phyloP scores from a whole-genome alignment of 2,329 filamentous ascomycete genomes.

The Thermothelomyces thermophilus region DNA sequence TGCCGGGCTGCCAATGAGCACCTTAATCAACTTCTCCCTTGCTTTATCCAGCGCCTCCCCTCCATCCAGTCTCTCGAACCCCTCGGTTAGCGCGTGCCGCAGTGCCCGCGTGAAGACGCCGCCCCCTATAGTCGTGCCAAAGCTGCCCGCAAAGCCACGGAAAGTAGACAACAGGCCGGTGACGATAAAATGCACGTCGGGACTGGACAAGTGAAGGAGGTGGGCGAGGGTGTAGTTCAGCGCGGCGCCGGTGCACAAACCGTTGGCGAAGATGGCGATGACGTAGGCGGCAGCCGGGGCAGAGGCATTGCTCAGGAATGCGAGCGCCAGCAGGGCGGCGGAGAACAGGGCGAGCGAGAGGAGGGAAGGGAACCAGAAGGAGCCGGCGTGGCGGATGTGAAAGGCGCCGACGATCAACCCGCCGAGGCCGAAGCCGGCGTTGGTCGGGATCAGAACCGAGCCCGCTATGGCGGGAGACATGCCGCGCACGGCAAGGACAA shows the following conservation, averaged over 20 bases:
- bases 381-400: slow-evolving; percentile 65
- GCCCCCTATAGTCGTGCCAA: slow-evolving; percentile 72
- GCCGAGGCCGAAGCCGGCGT: slow-evolving; percentile 68
- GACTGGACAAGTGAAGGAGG: slow-evolving; percentile 62
- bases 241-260: slow-evolving; percentile 62
- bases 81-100: slow-evolving; percentile 44
- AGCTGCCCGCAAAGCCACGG: slow-evolving; percentile 72
- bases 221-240: slow-evolving; percentile 80
- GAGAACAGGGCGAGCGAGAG: slow-evolving; percentile 57
- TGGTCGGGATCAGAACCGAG: slow-evolving; percentile 73
- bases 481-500: slow-evolving; percentile 67
- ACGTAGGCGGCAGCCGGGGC: slow-evolving; percentile 51
- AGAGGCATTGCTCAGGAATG: slow-evolving; percentile 45
- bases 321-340: slow-evolving; percentile 41
- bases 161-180: slow-evolving; percentile 73
- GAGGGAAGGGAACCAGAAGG: slow-evolving; percentile 63
- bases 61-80: slow-evolving; percentile 47
- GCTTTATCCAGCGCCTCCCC: slow-evolving; percentile 28
- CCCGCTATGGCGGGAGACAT: slow-evolving; percentile 65
- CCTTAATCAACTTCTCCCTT: slow-evolving; percentile 37
- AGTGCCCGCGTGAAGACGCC: slow-evolving; percentile 65
- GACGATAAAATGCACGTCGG: slow-evolving; percentile 64
- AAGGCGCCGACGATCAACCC: slow-evolving; percentile 67
- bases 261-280: slow-evolving; percentile 59
- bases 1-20: slow-evolving; percentile 45